Percentiles rank a stretch among this genome's conserved stretches.
These are phyloP conservation scores for Diaporthe sp. DNA, from an alignment of 2,329 filamentous ascomycete genomes.

Conservation along the genomic window DNA sequence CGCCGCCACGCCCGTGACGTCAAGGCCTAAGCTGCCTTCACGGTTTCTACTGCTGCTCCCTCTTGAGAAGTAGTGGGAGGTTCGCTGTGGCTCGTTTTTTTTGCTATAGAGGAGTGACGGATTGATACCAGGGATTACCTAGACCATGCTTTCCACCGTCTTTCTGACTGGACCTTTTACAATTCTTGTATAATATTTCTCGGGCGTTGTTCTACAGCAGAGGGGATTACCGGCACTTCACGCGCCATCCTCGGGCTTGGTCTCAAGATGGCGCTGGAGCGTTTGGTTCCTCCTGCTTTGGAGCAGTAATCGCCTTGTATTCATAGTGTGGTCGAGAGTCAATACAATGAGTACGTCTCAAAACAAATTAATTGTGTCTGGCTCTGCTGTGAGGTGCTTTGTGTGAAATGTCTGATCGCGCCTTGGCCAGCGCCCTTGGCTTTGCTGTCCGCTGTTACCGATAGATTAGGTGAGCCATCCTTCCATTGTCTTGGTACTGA, in stretches of 20 bases:
- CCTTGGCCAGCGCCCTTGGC: not conserved
- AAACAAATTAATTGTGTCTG: not conserved
- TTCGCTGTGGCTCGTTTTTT: not conserved
- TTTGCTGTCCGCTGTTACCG: not conserved
- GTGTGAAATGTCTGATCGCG: not conserved
- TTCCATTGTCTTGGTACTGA: not conserved
- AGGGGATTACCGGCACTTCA: too few species aligned
- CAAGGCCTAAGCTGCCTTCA: constrained; percentile 23
- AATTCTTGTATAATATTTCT: constrained; percentile 40
- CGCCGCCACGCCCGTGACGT: constrained; percentile 41
- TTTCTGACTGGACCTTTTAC: constrained; percentile 33
- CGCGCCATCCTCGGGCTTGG: constrained; percentile 6
- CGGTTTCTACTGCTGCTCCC: not conserved
- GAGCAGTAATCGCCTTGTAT: constrained; percentile 27
- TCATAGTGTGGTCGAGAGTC: constrained; percentile 37
- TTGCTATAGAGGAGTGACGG: constrained; percentile 20
- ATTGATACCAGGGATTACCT: constrained; percentile 21
- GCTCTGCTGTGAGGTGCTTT: not conserved
- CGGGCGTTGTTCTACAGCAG: constrained; percentile 1
- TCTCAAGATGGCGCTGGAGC: not conserved
- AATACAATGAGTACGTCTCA: constrained; percentile 36
- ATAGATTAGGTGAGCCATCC: constrained; percentile 9
- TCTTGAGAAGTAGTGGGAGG: not conserved
- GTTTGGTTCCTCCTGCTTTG: not conserved
- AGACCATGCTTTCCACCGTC: constrained; percentile 22